Evolutionary conservation across 106 monocot genomes (phyloP).

Genomic region (Dendrobium huoshanense): DNA sequence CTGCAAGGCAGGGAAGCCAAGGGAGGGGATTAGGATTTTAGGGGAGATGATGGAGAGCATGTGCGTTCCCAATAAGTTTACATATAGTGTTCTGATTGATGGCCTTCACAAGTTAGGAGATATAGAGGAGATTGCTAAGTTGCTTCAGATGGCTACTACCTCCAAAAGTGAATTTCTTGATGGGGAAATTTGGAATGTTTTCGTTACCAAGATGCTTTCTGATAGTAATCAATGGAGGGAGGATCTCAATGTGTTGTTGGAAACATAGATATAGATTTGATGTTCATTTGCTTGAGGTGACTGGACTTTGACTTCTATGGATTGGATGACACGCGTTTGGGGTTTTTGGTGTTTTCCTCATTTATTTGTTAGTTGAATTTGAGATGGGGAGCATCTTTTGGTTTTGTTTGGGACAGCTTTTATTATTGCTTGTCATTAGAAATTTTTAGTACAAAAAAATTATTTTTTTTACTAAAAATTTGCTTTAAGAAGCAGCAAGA

Average conservation of each 20-base stretch:
- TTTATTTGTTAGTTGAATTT: neutral
- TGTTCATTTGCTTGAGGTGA: neutral
- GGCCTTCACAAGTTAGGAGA: conserved; percentile 34
- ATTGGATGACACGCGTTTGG: neutral
- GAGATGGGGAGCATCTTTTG: neutral
- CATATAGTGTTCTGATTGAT: conserved; percentile 39
- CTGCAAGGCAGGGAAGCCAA: conserved; percentile 40
- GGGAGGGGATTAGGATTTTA: conserved; percentile 47
- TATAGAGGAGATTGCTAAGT: conserved; percentile 17
- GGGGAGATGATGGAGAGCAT: conserved; percentile 66
- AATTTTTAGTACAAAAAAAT: too few species aligned
- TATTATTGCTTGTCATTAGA: too few species aligned
- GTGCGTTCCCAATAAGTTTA: conserved; percentile 32
- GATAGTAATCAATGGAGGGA: conserved; percentile 17
- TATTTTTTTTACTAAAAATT: too few species aligned
- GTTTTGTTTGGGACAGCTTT: too few species aligned
- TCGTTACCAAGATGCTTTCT: conserved; percentile 25
- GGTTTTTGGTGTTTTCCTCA: neutral
- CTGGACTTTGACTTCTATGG: neutral
- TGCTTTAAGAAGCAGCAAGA: too few species aligned
- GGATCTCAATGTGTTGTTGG: conserved; percentile 19
- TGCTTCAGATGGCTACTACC: conserved; percentile 20
- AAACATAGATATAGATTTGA: conserved; percentile 2
- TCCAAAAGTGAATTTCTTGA: conserved; percentile 15
- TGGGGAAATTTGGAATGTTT: conserved; percentile 29